Evolutionary conservation across 768 basidiomycete species (phyloP).

Genomic region (Mycena epipterygia): DNA sequence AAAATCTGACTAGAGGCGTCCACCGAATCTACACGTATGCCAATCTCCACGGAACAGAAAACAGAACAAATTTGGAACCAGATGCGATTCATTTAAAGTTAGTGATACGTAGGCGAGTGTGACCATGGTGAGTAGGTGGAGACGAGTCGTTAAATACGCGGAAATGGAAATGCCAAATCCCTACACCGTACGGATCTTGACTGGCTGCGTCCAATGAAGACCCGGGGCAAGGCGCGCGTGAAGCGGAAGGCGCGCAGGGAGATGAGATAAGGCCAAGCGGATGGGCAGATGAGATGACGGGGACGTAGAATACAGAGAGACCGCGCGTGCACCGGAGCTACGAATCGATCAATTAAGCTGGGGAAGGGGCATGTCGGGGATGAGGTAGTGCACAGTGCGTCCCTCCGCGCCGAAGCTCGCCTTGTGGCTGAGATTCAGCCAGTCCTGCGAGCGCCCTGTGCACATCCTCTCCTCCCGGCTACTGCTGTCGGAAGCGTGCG

Average conservation of each 20-base stretch:
- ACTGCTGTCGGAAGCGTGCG: conserved; percentile 25
- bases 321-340: neutral
- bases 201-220: too few species aligned
- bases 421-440: conserved; percentile 52
- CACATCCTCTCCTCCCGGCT: conserved; percentile 31
- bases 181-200: conserved; percentile 9
- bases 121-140: too few species aligned
- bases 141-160: conserved; percentile 11
- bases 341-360: conserved; percentile 38
- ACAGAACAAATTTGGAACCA: too few species aligned
- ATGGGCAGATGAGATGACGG: neutral
- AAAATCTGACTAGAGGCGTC: too few species aligned
- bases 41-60: too few species aligned
- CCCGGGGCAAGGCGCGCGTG: too few species aligned
- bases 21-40: too few species aligned
- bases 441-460: conserved; percentile 16
- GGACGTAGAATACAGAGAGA: neutral
- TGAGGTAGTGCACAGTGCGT: conserved; percentile 67
- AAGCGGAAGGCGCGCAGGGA: neutral
- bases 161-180: conserved; percentile 32
- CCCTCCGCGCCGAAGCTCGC: conserved; percentile 60
- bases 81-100: neutral
- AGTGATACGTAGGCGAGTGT: too few species aligned
- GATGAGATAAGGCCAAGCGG: conserved; percentile 22
- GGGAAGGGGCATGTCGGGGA: conserved; percentile 68